Conservation (phyloP, 192 early-diverging fungal species). For the Jimgerdemannia lactiflua region DNA sequence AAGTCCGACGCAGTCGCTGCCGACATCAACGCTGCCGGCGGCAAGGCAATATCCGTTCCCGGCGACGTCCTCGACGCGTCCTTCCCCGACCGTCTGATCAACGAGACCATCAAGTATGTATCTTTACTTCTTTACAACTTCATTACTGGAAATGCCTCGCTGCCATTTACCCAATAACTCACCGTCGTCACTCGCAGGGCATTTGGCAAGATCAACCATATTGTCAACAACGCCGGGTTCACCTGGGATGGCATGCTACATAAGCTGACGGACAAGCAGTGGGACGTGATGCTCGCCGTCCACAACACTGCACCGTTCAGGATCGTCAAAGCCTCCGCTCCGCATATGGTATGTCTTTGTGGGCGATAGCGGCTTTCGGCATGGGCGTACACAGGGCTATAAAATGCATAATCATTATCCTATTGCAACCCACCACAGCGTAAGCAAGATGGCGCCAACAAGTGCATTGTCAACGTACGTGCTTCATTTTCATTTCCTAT, state of each 20-base stretch:
- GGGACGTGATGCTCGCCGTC: conserved; percentile 82
- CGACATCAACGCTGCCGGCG: conserved; percentile 79
- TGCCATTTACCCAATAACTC: background rate
- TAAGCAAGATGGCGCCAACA: conserved; percentile 52
- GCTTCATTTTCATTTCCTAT: background rate
- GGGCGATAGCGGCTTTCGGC: background rate
- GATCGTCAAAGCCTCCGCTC: conserved; percentile 54
- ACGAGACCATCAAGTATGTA: conserved; percentile 42
- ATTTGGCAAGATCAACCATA: conserved; percentile 76
- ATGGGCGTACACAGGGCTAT: background rate
- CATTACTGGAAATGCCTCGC: background rate
- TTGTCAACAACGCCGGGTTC: conserved; percentile 98
- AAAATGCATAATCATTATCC: background rate
- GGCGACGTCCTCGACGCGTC: conserved; percentile 54
- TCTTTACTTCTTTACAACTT: conserved; percentile 9
- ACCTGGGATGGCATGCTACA: conserved; percentile 91
- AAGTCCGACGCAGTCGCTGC: conserved; percentile 79
- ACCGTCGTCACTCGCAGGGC: conserved; percentile 24
- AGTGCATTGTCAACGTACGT: conserved; percentile 49
- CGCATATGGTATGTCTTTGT: conserved; percentile 31
- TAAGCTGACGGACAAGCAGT: conserved; percentile 90
- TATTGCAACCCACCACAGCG: conserved; percentile 11
- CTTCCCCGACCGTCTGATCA: conserved; percentile 53
- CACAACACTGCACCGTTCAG: conserved; percentile 66
- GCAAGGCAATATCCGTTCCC: conserved; percentile 79